Base-by-base conservation (phyloP, 805 yeast genomes). In the Metschnikowia anglica region DNA sequence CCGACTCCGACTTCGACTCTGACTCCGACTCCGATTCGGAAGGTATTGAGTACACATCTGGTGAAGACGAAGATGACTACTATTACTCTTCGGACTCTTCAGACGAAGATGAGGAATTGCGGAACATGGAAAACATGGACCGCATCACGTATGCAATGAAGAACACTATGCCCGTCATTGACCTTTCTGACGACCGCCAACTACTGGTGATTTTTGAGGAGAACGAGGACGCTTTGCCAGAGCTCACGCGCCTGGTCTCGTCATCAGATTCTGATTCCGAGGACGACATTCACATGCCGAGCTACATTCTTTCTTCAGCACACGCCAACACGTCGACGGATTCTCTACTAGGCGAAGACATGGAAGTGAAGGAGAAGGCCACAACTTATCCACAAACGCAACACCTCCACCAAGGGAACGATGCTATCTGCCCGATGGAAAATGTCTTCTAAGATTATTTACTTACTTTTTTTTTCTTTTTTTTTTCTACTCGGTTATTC, bases 361-460 rank as follows among this genome's bases (percentile, higher is more conserved):
- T 18, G 16, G 21, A 12, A 5, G 27, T 9, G 16, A 31, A 32
- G 28, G 25, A 32, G 26, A 35, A 25, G 28, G 26, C 20, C 20
- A 24, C 33, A 19, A 11, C 15, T 13, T 27, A 25, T 34, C 31
- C 13, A 17, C 27, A 33, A 27, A 24, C 16, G 19, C 35, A 35
- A 5, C 20, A 38, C 46, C 47, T 44, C 36, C 66, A 61, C 37
- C 60, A 53, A 36, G 51, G 66, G 41, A 49, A 48, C 37, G 54
- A 60, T 38, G 73, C 76, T 3, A 52, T 60, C 17, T 61, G 71
- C 24, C 65, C 75, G 4, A 50, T 74, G 46, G 68, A 58, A 36
- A 74, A 70, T 44, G 65, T 73, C 6, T 62, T 69, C 39, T 59
- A 60, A 24, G 18, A 9, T 32, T 5, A 9, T 9, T 11, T 25